Conservation (phyloP, 1,139 yeast species). For the Blastobotrys buckinghamii region DNA sequence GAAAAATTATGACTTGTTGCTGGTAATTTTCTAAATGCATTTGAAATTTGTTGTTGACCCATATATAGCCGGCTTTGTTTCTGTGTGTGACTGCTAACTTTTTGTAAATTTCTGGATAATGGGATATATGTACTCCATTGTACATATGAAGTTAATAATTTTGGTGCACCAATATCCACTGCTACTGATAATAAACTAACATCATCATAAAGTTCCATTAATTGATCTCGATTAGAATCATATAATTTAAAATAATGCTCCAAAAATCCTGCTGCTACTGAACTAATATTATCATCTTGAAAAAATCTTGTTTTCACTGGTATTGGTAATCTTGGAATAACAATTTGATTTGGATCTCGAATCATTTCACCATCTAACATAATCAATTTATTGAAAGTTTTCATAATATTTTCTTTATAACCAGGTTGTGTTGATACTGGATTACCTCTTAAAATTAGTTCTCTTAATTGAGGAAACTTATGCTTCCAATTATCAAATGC, state of each 20-base stretch:
- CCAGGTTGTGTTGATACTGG: slow-evolving; percentile 54
- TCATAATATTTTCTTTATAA: slow-evolving; percentile 60
- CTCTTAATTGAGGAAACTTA: slow-evolving; percentile 67
- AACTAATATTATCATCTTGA: slow-evolving; percentile 69
- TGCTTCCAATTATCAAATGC: slow-evolving; percentile 72
- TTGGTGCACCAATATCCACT: slow-evolving; percentile 44
- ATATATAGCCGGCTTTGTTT: slow-evolving; percentile 54
- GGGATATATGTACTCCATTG: slow-evolving; percentile 37
- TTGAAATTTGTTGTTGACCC: slow-evolving; percentile 65
- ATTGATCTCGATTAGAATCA: slow-evolving; percentile 71
- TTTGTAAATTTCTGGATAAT: slow-evolving; percentile 68
- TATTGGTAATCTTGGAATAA: slow-evolving; percentile 44
- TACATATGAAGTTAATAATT: slow-evolving; percentile 27
- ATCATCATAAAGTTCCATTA: slow-evolving; percentile 67
- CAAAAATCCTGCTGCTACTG: slow-evolving; percentile 67
- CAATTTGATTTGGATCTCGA: slow-evolving; percentile 63
- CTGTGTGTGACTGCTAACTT: slow-evolving; percentile 55
- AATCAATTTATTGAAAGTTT: slow-evolving; percentile 68
- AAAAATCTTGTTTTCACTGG: slow-evolving; percentile 57
- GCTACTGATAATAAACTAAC: slow-evolving; percentile 80
- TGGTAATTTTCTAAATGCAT: slow-evolving; percentile 63
- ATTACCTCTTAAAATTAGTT: slow-evolving; percentile 68
- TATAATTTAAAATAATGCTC: slow-evolving; percentile 69
- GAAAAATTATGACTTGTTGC: slow-evolving; percentile 65
- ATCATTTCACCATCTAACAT: slow-evolving; percentile 74